Evolutionary conservation across 129 eudicot species (phyloP), one percentile per base, ranked within the genome.

Genomic region (Saposhnikovia divaricata): DNA sequence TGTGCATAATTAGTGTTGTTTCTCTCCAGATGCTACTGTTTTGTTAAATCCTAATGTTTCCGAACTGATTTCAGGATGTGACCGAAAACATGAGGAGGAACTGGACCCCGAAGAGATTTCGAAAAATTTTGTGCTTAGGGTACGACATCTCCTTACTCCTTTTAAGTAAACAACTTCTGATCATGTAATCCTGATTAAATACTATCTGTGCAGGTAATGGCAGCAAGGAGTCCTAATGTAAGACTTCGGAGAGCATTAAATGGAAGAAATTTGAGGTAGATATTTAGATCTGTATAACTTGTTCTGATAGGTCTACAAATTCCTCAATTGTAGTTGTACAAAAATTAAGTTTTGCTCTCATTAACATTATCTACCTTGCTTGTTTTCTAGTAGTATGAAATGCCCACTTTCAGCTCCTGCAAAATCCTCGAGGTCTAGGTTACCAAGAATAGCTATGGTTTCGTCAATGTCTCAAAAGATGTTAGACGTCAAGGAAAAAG

Each of bases 391-490:
- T 78, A 76, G 83, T 19, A 48, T 83, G 84, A 89, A 92, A 85
- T 95, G 96, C 86, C 99, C 97, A 72, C 84, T 80, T 82, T 90
- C 99, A 39, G 99, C 96, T 81, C 99, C 99, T 59, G 91, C 97
- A n/a, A 95, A 95, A 83, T 82, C 96, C 43, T 87, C 94, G 16
- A 92, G 88, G 80, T 78, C 94, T 78, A 87, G 94, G 77, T 31
- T 90, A 66, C 87, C 96, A 63, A 84, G 87, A 76, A 78, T 95
- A 73, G 91, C 91, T 45, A 40, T 85, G 78, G 70, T 81, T 50
- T 83, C 97, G 16, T 86, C 90, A 8, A 42, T 84, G 77, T 89
- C 96, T 79, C 82, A 80, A 19, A 95, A 92, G 81, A 75, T 85
- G 75, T 80, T 57, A 18, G 86, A 83, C n/a, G 77, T 74, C 21